Conservation (phyloP, 208 protist genomes). For the Acanthamoeba lenticulata region DNA sequence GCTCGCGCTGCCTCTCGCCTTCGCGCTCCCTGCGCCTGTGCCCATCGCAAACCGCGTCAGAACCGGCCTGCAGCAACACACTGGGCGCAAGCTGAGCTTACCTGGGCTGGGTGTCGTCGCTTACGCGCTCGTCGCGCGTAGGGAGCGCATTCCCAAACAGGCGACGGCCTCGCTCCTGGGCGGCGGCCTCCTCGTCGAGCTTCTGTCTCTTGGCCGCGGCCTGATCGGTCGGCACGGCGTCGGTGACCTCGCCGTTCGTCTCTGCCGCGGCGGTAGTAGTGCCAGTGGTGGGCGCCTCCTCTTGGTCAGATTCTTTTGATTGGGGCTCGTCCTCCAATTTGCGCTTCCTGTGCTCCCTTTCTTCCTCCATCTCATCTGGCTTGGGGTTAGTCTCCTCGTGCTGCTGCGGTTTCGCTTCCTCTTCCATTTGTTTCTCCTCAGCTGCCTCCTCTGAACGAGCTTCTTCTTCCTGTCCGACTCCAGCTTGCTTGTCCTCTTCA, state of each 20-base stretch:
- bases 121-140: background rate
- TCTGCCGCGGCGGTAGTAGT: background rate
- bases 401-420: background rate
- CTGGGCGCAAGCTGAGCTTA: background rate
- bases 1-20: background rate
- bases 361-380: background rate
- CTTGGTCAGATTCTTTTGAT: too few relatives aligned
- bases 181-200: background rate
- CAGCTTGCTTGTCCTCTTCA: background rate
- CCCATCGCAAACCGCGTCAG: background rate
- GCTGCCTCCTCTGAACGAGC: background rate
- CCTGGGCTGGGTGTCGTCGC: too few relatives aligned
- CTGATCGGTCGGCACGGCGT: background rate
- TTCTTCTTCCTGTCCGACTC: background rate
- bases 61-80: background rate
- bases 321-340: background rate
- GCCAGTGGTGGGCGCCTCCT: background rate
- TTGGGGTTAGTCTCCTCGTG: background rate
- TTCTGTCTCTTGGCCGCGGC: background rate
- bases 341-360: constrained; percentile 14
- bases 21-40: constrained; percentile 6
- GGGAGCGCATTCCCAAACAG: constrained; percentile 21
- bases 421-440: background rate
- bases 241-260: background rate
- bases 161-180: background rate